Evolutionary conservation across 176 grass and related monocot species (phyloP), one percentile per base, ranked within the genome.

Genomic region (Secale cereale): DNA sequence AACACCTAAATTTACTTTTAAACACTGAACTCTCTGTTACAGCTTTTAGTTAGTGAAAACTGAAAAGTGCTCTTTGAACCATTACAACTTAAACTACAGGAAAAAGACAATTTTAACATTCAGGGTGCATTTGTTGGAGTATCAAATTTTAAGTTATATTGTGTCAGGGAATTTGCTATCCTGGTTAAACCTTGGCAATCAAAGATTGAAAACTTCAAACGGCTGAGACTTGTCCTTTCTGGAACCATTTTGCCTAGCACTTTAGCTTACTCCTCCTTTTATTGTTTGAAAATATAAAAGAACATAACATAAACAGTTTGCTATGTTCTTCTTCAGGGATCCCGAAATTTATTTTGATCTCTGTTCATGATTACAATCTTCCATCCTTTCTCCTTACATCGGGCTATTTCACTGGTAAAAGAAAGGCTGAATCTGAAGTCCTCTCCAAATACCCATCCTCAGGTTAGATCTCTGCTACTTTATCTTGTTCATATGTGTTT

Each of bases 281-380:
- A 59, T 48, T 59, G n/a, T 40, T 79, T 74, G 13, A 70, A 80
- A 48, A 60, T 5, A 37, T 41, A n/a, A 76, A 84, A 74, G 23
- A 71, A 40, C 6, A 25, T 22, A 41, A 45, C 19, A 43, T 69
- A 83, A 30, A 32, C 75, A 81, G 57, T 27, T 86, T 89, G 8
- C 52, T 84, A 45, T 77, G 2, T 83, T 86, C n/a, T 80, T 82
- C 77, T 90, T 59, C 79, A 99, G 97, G 93, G 54, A 41, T 96
- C 61, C 86, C 91, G 5, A 96, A 96, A 43, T 99, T 99, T 65
- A 89, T 99, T 78, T 56, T 99, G 79, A 94, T 99, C 40, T 99
- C 97, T 82, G 97, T 99, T 32, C 93, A 99, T 81, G 94, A 99
- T 84, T 99, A 96, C 83, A 99, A 99, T 29, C 91, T 99, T 74